A percentile compares a stretch with the other conserved stretches of the same genome.
Evolutionary conservation across 805 yeast genomes (phyloP).

Genomic region (Nakazawaea ambrosiae): DNA sequence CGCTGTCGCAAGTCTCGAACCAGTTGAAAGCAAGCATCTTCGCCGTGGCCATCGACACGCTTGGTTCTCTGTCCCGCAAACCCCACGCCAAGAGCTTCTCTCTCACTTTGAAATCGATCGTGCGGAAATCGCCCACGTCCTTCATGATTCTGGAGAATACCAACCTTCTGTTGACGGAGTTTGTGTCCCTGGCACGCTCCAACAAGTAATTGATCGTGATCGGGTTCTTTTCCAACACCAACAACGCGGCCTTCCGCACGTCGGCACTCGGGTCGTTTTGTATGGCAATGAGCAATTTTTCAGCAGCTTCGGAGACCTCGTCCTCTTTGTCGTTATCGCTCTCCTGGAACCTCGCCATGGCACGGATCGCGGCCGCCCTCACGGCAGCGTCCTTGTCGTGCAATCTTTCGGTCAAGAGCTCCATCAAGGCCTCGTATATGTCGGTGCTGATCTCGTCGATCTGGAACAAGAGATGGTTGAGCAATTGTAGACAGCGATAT

Average conservation of each 20-base stretch:
- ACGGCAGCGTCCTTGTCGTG: constrained; percentile 73
- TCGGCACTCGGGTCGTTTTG: constrained; percentile 82
- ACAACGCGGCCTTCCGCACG: constrained; percentile 77
- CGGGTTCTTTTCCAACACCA: constrained; percentile 54
- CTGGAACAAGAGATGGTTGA: constrained; percentile 64
- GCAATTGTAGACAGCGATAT: constrained; percentile 68
- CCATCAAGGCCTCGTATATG: constrained; percentile 54
- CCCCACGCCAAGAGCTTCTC: constrained; percentile 79
- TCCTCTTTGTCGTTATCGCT: constrained; percentile 33
- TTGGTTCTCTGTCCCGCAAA: constrained; percentile 72
- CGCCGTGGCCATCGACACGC: constrained; percentile 65
- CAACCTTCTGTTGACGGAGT: constrained; percentile 62
- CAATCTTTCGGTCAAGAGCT: constrained; percentile 54
- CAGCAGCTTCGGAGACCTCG: constrained; percentile 36
- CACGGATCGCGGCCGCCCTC: constrained; percentile 77
- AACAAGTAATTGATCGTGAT: constrained; percentile 51
- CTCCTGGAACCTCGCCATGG: constrained; percentile 70
- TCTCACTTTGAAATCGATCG: constrained; percentile 46
- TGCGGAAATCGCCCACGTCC: constrained; percentile 53
- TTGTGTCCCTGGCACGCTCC: constrained; percentile 79
- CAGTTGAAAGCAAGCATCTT: constrained; percentile 66
- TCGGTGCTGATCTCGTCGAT: constrained; percentile 73
- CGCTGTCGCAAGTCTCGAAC: constrained; percentile 63
- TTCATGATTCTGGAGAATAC: constrained; percentile 65
- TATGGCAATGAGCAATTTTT: constrained; percentile 41